Evolutionary conservation across 2,329 filamentous ascomycete species (phyloP).

Genomic region (Ceratocystis lukuohia): DNA sequence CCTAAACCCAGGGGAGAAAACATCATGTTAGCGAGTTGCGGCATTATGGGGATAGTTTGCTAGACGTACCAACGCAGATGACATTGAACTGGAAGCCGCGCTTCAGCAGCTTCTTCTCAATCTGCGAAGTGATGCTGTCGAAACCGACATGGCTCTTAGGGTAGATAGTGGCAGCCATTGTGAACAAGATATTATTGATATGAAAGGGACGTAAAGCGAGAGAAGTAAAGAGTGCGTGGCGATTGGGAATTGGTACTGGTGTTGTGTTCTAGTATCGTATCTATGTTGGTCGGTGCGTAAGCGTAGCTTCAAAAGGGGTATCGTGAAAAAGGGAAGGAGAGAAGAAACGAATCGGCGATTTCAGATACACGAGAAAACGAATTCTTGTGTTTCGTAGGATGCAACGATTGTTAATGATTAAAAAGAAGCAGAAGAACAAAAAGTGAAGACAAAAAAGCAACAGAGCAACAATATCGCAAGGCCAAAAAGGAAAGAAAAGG

Average conservation of each 20-base stretch:
- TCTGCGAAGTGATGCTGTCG: slow-evolving; percentile 98
- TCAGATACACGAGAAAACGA: slow-evolving; percentile 11
- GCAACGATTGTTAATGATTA: slow-evolving; percentile 16
- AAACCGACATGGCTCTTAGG: slow-evolving; percentile 99
- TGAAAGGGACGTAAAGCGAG: slow-evolving; percentile 21
- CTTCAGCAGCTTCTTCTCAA: slow-evolving; percentile 98
- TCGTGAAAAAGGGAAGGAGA: slow-evolving; percentile 17
- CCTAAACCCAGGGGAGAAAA: slow-evolving; percentile 40
- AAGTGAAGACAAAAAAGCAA: slow-evolving; percentile 10
- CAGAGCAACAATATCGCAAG: slow-evolving; percentile 6
- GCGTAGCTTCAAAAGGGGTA: slow-evolving; percentile 20
- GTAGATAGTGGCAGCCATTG: slow-evolving; percentile 54
- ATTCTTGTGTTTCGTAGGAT: background rate
- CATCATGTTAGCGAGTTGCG: slow-evolving; percentile 1
- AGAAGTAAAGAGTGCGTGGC: background rate
- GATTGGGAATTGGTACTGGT: background rate
- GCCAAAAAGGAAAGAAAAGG: background rate
- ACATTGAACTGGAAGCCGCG: slow-evolving; percentile 99
- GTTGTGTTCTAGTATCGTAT: slow-evolving; percentile 25
- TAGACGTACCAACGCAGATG: slow-evolving; percentile 86
- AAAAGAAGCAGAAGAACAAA: slow-evolving; percentile 3
- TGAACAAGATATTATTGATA: slow-evolving; percentile 27
- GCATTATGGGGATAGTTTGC: background rate
- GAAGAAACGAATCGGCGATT: slow-evolving; percentile 11
- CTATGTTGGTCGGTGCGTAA: background rate